Conservation (phyloP, 371 early-diverging fungal species). For the Phascolomyces articulosus region DNA sequence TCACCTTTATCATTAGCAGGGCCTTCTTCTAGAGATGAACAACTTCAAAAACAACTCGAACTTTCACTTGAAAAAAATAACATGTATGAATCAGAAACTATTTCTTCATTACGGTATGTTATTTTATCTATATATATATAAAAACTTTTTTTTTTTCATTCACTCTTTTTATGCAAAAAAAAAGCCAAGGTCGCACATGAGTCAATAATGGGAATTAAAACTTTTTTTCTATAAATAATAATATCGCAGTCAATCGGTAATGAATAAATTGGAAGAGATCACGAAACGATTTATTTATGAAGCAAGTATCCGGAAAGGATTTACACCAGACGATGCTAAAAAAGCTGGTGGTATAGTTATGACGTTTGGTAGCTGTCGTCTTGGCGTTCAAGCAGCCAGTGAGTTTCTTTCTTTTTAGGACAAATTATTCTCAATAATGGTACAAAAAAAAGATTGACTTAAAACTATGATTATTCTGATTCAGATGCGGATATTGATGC, state of each 20-base stretch:
- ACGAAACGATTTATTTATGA: slow-evolving; percentile 91
- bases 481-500: slow-evolving; percentile 98
- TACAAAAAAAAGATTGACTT: neutral
- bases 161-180: no score
- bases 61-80: slow-evolving; percentile 1
- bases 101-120: slow-evolving; percentile 4
- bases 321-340: slow-evolving; percentile 80
- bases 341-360: slow-evolving; percentile 97
- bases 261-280: slow-evolving; percentile 83
- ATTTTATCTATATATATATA: no score
- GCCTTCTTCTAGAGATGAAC: slow-evolving; percentile 6
- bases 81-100: slow-evolving; percentile 12
- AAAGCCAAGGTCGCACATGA: no score
- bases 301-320: slow-evolving; percentile 65
- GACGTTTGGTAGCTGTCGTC: slow-evolving; percentile 98
- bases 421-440: neutral
- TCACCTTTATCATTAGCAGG: slow-evolving; percentile 6
- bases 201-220: no score
- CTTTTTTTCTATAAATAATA: no score
- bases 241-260: slow-evolving; percentile 51
- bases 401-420: slow-evolving; percentile 3
- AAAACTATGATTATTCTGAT: neutral
- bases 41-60: slow-evolving; percentile 2
- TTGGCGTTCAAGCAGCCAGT: slow-evolving; percentile 98
- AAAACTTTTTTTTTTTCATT: neutral